Base-by-base conservation (phyloP, 768 basidiomycete species). In the Lepiota venenata region DNA sequence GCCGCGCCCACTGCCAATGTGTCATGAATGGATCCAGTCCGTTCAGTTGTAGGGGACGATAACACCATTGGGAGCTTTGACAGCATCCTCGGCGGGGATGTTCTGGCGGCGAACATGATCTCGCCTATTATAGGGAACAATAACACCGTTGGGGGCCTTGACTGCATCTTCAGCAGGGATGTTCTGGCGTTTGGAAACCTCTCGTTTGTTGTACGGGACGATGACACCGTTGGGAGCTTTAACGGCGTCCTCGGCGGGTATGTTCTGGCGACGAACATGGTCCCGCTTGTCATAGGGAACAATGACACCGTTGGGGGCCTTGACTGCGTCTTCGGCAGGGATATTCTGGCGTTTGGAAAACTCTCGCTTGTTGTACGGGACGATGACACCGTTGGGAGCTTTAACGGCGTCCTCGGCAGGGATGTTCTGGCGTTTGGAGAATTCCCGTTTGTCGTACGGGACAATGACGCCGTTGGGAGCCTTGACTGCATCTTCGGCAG, bases 121-220 rank as follows among this genome's bases (percentile, higher is more conserved):
- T 29, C 64, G 57, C 43, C 44, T 55, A 10, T 14, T 32, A 56
- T 67, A 71, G 1, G 62, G 64, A 7, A 46, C 57, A 32, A 74
- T 64, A 2, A 37, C 46, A 9, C 71, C 71, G 11, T 66, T 53
- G 11, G 61, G 60, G 0, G 67, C 58, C 47, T 66, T 69, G 9
- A 62, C 58, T 1, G 71, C 51, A 2, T 60, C 35, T 45, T 72
- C 68, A 3, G 60, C 67, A 2, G 69, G 67, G 41, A 70, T 68
- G 20, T 64, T 64, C 43, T 63, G 59, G 18, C 63, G 58, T 12
- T 36, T 56, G 38, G 55, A 64, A 2, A 58, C 65, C 27, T 70
- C 64, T 36, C 72, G 72, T 51, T 68, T 71, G 44, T 68, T 58
- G 65, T 79, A 82, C 16, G 74, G 74, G 12, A 63, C 70, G 44